Evolutionary conservation across 1,139 yeast species (phyloP).

Genomic region (Tardiomyces depauwii): DNA sequence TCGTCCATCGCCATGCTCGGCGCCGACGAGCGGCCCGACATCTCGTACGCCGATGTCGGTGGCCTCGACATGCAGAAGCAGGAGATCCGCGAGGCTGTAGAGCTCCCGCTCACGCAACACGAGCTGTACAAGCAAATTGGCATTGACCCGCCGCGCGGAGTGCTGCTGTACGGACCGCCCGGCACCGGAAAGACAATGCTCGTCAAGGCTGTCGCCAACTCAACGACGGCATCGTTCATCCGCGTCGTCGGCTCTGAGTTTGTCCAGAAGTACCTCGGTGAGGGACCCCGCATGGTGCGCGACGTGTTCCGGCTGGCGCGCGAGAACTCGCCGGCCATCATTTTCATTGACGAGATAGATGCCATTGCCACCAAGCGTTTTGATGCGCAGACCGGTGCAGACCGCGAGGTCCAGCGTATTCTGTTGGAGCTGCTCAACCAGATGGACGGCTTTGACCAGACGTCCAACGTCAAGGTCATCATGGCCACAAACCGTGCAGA

Average conservation of each 20-base stretch:
- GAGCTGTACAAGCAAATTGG: conserved; percentile 96
- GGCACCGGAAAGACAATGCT: conserved; percentile 99
- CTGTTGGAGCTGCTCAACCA: conserved; percentile 91
- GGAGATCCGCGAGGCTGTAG: conserved; percentile 97
- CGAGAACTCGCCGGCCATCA: conserved; percentile 93
- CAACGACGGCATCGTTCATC: conserved; percentile 89
- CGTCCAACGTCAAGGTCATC: conserved; percentile 89
- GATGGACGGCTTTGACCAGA: conserved; percentile 98
- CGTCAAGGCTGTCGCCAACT: conserved; percentile 97
- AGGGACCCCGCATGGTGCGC: conserved; percentile 99
- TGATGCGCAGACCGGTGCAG: conserved; percentile 99
- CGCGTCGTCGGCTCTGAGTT: conserved; percentile 97
- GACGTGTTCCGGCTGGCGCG: conserved; percentile 96
- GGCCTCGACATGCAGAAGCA: conserved; percentile 99
- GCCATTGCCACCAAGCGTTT: conserved; percentile 98
- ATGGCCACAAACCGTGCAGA: conserved; percentile 99
- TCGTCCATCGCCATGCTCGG: conserved; percentile 92
- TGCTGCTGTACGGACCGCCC: conserved; percentile 93
- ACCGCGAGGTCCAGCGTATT: conserved; percentile 97
- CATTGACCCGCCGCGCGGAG: conserved; percentile 98
- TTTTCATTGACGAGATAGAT: conserved; percentile 96
- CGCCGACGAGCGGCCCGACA: conserved; percentile 80
- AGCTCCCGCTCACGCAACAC: conserved; percentile 90
- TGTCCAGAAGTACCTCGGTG: conserved; percentile 96
- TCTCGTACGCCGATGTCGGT: conserved; percentile 89